Evolutionary conservation across 805 yeast species (phyloP).

Genomic region (Kockiozyma suomiensis): DNA sequence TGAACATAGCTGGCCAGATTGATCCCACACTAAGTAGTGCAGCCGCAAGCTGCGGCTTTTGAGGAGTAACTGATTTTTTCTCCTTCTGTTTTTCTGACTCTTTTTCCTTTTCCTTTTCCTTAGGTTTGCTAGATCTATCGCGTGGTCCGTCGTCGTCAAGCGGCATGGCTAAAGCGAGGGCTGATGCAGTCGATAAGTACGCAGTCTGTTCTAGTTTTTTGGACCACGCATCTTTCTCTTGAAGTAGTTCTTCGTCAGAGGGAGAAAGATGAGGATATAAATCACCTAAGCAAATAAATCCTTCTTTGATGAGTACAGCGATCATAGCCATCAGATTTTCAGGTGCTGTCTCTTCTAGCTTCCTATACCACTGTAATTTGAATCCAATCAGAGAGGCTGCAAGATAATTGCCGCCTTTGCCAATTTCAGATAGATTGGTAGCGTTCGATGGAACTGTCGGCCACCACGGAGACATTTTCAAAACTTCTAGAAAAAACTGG

Average conservation of each 20-base stretch:
- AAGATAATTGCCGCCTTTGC: constrained; percentile 56
- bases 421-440: not conserved
- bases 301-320: constrained; percentile 64
- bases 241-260: constrained; percentile 49
- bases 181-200: constrained; percentile 66
- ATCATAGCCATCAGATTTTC: constrained; percentile 51
- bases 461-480: constrained; percentile 70
- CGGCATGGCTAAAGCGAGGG: constrained; percentile 87
- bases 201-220: constrained; percentile 58
- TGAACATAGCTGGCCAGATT: constrained; percentile 60
- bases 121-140: constrained; percentile 43
- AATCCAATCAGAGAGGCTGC: constrained; percentile 60
- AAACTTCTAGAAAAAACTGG: constrained; percentile 52
- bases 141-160: constrained; percentile 54
- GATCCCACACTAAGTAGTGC: constrained; percentile 61
- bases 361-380: constrained; percentile 43
- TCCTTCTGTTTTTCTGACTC: constrained; percentile 12
- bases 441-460: constrained; percentile 43
- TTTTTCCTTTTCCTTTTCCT: constrained; percentile 39
- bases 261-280: constrained; percentile 63
- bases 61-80: constrained; percentile 29
- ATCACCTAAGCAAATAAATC: constrained; percentile 64
- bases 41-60: constrained; percentile 54
- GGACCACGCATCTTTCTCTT: constrained; percentile 51
- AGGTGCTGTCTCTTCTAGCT: constrained; percentile 44